phyloP scores from a whole-genome alignment of 805 yeast species.

The Candida oleophila region DNA sequence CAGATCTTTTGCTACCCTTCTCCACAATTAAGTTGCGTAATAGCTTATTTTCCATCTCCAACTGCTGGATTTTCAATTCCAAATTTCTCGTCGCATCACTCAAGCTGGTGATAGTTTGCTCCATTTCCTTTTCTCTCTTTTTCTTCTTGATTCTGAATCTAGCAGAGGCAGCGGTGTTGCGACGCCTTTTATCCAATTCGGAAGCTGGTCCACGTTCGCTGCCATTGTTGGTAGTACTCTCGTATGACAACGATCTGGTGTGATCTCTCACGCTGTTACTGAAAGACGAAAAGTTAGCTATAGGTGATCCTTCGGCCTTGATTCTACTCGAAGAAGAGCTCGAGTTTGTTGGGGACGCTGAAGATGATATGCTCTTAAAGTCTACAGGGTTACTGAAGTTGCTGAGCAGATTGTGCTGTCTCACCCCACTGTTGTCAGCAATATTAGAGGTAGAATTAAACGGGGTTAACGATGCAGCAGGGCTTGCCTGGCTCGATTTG shows the following conservation, averaged over 20 bases:
- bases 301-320: constrained; percentile 3
- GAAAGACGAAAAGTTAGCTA: constrained; percentile 1
- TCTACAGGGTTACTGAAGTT: constrained; percentile 2
- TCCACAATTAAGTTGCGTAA: constrained; percentile 54
- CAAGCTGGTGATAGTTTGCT: constrained; percentile 41
- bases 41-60: constrained; percentile 63
- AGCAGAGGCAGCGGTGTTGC: constrained; percentile 67
- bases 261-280: background rate
- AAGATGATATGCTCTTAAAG: constrained; percentile 3
- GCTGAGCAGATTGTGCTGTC: constrained; percentile 12
- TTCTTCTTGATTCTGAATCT: constrained; percentile 64
- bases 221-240: background rate
- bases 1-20: constrained; percentile 44
- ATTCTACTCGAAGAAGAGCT: constrained; percentile 7
- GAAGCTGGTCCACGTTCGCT: constrained; percentile 8
- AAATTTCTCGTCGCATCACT: constrained; percentile 44
- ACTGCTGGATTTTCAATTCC: constrained; percentile 47
- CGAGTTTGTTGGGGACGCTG: constrained; percentile 7
- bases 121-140: constrained; percentile 59
- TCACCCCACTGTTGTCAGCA: constrained; percentile 4
- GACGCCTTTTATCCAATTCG: constrained; percentile 49
- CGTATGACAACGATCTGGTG: background rate
- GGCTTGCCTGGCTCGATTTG: background rate
- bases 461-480: background rate
- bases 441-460: too few species aligned